phyloP scores from a whole-genome alignment of 352 stramenopile species.

The Phytophthora fragariaefolia region DNA sequence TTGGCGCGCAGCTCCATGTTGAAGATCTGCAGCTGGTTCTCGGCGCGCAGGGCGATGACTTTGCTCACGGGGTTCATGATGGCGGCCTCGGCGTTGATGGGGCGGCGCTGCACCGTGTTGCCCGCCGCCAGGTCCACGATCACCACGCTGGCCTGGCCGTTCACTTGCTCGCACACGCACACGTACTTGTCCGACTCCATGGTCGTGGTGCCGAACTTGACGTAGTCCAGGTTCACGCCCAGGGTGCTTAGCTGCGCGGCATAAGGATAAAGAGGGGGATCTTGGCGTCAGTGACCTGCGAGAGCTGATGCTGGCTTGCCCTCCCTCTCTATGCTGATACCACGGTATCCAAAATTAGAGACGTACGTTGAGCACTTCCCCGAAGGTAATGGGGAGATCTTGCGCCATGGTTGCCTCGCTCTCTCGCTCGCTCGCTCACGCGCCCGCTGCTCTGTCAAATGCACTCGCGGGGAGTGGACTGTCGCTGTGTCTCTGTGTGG shows the following conservation, averaged over 20 bases:
- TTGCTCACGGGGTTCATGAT: conserved; percentile 99
- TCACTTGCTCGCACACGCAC: conserved; percentile 93
- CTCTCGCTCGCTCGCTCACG: too few relatives aligned
- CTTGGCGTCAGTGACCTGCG: conserved; percentile 10
- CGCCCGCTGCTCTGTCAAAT: too few relatives aligned
- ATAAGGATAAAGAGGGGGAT: conserved; percentile 2
- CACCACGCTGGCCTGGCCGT: conserved; percentile 89
- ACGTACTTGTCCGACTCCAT: conserved; percentile 99
- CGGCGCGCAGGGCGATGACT: conserved; percentile 86
- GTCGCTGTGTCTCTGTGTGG: conserved; percentile 26
- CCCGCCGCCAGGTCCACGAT: conserved; percentile 92
- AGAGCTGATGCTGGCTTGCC: conserved; percentile 9
- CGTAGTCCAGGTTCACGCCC: conserved; percentile 91
- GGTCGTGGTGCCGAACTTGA: conserved; percentile 94
- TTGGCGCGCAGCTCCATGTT: conserved; percentile 99
- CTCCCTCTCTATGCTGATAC: conserved; percentile 19
- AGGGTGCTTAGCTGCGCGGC: conserved; percentile 78
- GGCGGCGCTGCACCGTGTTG: conserved; percentile 92
- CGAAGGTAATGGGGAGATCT: conserved; percentile 91
- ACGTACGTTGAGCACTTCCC: conserved; percentile 92
- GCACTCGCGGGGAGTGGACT: too few relatives aligned
- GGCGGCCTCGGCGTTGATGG: conserved; percentile 98
- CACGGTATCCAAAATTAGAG: conserved; percentile 15
- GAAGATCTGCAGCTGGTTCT: conserved; percentile 99
- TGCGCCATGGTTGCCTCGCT: conserved; percentile 65